phyloP scores from a whole-genome alignment of 768 basidiomycete genomes.

The Exidia glandulosa region DNA sequence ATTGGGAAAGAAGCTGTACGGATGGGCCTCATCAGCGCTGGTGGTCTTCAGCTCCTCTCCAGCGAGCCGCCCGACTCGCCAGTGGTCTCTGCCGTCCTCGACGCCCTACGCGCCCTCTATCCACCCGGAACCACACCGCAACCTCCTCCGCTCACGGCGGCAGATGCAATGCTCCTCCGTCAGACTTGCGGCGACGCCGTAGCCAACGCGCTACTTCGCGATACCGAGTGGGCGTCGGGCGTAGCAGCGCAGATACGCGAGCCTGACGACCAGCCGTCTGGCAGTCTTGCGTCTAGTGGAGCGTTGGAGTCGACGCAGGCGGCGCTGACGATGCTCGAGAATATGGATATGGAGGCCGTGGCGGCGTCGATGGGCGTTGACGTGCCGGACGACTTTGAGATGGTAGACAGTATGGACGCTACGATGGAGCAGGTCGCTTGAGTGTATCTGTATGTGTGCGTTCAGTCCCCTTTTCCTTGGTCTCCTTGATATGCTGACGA shows the following conservation, averaged over 20 bases:
- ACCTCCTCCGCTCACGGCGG: constrained; percentile 41
- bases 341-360: background rate
- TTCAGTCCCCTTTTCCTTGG: no score
- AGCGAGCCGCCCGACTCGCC: constrained; percentile 35
- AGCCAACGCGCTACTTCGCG: no score
- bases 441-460: background rate
- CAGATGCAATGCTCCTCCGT: constrained; percentile 39
- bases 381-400: background rate
- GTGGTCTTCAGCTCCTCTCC: constrained; percentile 65
- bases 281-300: background rate
- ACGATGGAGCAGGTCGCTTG: background rate
- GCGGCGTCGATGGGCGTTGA: background rate
- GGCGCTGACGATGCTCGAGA: background rate
- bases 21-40: constrained; percentile 72
- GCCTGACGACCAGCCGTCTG: no score
- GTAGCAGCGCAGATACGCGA: no score
- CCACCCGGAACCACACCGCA: constrained; percentile 43
- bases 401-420: background rate
- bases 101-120: constrained; percentile 49
- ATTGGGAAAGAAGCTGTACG: constrained; percentile 78
- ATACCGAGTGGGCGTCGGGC: no score
- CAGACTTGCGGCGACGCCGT: constrained; percentile 54
- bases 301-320: background rate
- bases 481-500: no score
- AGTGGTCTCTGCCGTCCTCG: constrained; percentile 53